A percentile compares a stretch with the other conserved stretches of the same genome.
These are phyloP conservation scores for Melampsora occidentalis DNA, from an alignment of 1,284 basidiomycete species.

Conservation along the genomic window DNA sequence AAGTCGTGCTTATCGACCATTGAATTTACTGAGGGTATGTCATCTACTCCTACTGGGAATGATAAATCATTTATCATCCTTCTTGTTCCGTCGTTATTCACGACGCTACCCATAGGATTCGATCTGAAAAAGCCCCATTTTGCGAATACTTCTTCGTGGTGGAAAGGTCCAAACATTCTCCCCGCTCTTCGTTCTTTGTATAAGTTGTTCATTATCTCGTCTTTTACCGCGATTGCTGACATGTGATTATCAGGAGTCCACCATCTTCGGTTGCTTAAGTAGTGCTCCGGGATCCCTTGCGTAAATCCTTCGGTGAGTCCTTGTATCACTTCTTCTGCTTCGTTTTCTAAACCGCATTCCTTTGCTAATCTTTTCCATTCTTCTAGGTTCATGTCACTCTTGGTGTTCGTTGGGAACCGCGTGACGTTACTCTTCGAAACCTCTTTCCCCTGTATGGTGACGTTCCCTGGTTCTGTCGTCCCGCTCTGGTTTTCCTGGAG, in stretches of 20 bases:
- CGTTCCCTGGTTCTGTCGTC: too few relatives aligned
- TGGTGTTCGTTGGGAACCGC: neutral
- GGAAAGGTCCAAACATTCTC: slow-evolving; percentile 1
- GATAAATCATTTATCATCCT: neutral
- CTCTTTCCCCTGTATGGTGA: too few relatives aligned
- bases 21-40: neutral
- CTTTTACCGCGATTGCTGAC: too few relatives aligned
- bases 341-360: neutral
- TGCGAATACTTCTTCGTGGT: neutral
- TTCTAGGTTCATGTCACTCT: neutral
- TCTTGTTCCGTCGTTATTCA: neutral
- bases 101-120: neutral
- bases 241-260: too few relatives aligned
- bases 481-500: too few relatives aligned
- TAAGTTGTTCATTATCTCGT: too few relatives aligned
- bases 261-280: neutral
- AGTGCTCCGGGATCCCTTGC: slow-evolving; percentile 10
- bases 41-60: neutral
- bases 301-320: neutral
- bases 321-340: neutral
- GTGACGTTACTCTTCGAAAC: too few relatives aligned
- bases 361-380: neutral
- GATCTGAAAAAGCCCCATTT: neutral
- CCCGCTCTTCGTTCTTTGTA: too few relatives aligned
- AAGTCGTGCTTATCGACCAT: neutral